These are phyloP conservation scores for Rhynchospora breviuscula DNA, from an alignment of 176 grass and related monocot genomes.

Conservation along the genomic window DNA sequence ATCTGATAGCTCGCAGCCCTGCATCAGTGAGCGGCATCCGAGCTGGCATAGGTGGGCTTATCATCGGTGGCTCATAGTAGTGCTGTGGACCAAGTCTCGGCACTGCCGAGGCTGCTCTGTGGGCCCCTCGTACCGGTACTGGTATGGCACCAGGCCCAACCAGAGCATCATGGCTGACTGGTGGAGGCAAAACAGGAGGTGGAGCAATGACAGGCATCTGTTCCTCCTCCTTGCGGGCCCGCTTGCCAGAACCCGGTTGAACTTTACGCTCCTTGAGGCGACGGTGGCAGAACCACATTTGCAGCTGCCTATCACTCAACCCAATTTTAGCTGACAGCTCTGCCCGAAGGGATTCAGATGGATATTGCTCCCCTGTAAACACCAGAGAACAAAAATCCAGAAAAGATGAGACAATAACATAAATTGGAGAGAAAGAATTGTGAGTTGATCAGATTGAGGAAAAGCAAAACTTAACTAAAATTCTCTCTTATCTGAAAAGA, in stretches of 20 bases:
- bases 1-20: conserved; percentile 38
- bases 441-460: neutral
- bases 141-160: conserved; percentile 20
- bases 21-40: conserved; percentile 27
- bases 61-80: conserved; percentile 50
- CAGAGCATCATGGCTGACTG: conserved; percentile 34
- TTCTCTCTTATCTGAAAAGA: neutral
- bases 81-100: conserved; percentile 60
- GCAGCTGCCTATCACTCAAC: conserved; percentile 80
- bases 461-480: neutral
- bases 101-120: conserved; percentile 44
- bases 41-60: conserved; percentile 33
- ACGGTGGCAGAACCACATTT: conserved; percentile 99
- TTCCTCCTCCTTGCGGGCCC: conserved; percentile 48
- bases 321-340: conserved; percentile 62
- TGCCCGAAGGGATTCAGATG: conserved; percentile 40
- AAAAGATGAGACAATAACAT: neutral
- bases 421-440: neutral
- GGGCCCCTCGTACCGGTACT: conserved; percentile 22
- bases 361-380: conserved; percentile 66
- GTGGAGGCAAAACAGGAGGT: conserved; percentile 29
- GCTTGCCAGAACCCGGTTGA: conserved; percentile 20
- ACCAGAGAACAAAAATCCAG: neutral
- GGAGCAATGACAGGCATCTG: conserved; percentile 29
- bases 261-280: conserved; percentile 79